Evolutionary conservation across 1,139 yeast species (phyloP).

Genomic region (Debaryomyces udenii): DNA sequence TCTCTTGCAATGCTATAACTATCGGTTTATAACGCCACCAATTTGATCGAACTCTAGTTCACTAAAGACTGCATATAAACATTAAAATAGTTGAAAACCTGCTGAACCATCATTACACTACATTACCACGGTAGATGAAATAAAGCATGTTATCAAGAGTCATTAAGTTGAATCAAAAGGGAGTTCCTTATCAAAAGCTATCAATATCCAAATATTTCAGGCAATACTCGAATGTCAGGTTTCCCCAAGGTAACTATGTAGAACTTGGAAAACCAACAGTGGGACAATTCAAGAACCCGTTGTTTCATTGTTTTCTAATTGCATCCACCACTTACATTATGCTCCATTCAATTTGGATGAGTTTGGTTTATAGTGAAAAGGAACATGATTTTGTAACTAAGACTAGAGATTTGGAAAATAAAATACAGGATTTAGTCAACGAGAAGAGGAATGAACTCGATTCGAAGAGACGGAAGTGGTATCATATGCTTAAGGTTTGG

Average conservation of each 20-base stretch:
- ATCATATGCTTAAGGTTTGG: slow-evolving; percentile 24
- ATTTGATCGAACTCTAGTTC: neutral
- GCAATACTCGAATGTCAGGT: slow-evolving; percentile 10
- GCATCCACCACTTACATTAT: slow-evolving; percentile 45
- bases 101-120: too few relatives aligned
- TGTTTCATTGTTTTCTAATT: slow-evolving; percentile 43
- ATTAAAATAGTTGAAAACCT: neutral
- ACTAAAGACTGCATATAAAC: neutral
- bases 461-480: slow-evolving; percentile 25
- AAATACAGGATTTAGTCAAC: slow-evolving; percentile 37
- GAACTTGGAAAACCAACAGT: slow-evolving; percentile 33
- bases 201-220: neutral
- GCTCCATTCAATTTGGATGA: slow-evolving; percentile 38
- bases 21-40: slow-evolving; percentile 9
- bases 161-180: neutral
- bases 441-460: slow-evolving; percentile 26
- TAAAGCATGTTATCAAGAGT: slow-evolving; percentile 2
- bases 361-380: slow-evolving; percentile 35
- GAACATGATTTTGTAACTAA: slow-evolving; percentile 26
- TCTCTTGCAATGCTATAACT: neutral
- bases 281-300: slow-evolving; percentile 42
- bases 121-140: too few relatives aligned
- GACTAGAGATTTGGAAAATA: slow-evolving; percentile 32
- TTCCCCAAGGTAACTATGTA: slow-evolving; percentile 13
- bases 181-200: neutral